phyloP scores from a whole-genome alignment of 306 rosid genomes.

The Arachis stenosperma region DNA sequence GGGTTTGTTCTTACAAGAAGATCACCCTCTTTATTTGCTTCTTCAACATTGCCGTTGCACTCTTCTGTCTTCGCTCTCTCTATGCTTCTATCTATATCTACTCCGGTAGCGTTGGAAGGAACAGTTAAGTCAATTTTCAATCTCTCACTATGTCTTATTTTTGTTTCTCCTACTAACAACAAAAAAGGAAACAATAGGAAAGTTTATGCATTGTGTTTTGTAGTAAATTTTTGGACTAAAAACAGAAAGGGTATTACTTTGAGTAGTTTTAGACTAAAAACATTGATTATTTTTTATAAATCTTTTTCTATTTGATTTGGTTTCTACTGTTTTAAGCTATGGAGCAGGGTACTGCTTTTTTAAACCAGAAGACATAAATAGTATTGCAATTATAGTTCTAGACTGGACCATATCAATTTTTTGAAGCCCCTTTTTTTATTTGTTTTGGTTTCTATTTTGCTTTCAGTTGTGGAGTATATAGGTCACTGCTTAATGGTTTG shows the following conservation, averaged over 20 bases:
- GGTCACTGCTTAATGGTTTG: not conserved
- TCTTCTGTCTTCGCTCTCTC: conserved; percentile 82
- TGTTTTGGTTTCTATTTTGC: conserved; percentile 7
- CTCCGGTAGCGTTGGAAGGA: conserved; percentile 64
- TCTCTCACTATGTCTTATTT: not conserved
- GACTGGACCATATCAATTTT: not conserved
- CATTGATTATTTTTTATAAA: not conserved
- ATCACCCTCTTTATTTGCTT: conserved; percentile 74
- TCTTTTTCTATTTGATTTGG: conserved; percentile 1
- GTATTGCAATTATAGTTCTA: conserved; percentile 14
- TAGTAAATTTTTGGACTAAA: not conserved
- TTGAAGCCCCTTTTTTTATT: not conserved
- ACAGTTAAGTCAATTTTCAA: conserved; percentile 54
- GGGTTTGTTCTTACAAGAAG: conserved; percentile 82
- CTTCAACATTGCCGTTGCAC: conserved; percentile 89
- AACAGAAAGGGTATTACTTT: not conserved
- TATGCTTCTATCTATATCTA: conserved; percentile 87
- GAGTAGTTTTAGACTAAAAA: conserved; percentile 9
- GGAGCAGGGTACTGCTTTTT: conserved; percentile 31
- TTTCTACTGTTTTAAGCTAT: conserved; percentile 49
- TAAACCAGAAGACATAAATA: not conserved
- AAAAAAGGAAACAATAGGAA: not conserved
- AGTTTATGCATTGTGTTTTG: conserved; percentile 10
- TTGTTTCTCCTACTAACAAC: not conserved
- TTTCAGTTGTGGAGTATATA: conserved; percentile 69